phyloP scores from a whole-genome alignment of 257 asterid genomes.

The Nemophila menziesii region DNA sequence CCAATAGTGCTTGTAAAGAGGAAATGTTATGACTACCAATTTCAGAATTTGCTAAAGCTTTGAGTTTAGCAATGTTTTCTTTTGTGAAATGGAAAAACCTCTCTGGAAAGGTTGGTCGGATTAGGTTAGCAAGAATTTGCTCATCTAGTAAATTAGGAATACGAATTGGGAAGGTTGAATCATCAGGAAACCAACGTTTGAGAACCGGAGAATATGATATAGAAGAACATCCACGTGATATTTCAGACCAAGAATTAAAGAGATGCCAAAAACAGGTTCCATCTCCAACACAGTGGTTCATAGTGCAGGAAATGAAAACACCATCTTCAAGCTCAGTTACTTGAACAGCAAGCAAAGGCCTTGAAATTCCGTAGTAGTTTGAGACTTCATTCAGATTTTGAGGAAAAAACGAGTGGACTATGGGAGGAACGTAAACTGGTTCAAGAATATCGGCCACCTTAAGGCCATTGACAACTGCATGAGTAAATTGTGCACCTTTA shows the following conservation, averaged over 20 bases:
- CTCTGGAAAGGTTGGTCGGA: conserved; percentile 4
- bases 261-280: conserved; percentile 30
- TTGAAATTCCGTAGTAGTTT: conserved; percentile 24
- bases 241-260: conserved; percentile 23
- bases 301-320: conserved; percentile 19
- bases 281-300: conserved; percentile 27
- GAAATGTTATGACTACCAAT: conserved; percentile 16
- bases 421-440: conserved; percentile 12
- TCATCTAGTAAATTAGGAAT: conserved; percentile 15
- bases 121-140: no score
- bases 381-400: conserved; percentile 19
- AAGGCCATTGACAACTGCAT: conserved; percentile 13
- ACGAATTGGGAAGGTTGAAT: not conserved
- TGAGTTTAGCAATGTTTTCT: conserved; percentile 15
- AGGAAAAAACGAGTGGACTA: conserved; percentile 21
- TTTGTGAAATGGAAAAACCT: conserved; percentile 28
- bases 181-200: conserved; percentile 14
- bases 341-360: conserved; percentile 28
- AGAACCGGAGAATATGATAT: conserved; percentile 16
- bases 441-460: conserved; percentile 16
- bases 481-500: no score
- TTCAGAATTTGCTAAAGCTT: no score
- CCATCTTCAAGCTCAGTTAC: conserved; percentile 32
- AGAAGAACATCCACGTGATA: conserved; percentile 9
- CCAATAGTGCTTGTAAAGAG: conserved; percentile 36